These are phyloP conservation scores for Colletotrichum kahawae DNA, from an alignment of 2,329 filamentous ascomycete genomes.

Conservation along the genomic window DNA sequence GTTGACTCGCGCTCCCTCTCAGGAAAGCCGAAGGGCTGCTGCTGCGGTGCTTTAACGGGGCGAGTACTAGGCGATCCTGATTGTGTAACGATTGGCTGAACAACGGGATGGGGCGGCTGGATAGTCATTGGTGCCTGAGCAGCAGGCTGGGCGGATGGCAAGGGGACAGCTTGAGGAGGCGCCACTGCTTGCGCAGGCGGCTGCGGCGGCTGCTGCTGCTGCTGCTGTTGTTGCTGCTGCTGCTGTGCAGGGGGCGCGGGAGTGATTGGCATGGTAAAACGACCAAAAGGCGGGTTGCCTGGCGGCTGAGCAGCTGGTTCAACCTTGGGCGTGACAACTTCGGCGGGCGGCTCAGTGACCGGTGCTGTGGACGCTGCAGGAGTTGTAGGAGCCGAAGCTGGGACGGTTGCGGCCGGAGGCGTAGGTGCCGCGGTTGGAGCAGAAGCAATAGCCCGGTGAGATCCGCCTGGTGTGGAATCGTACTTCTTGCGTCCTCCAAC, in stretches of 20 bases:
- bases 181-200: slow-evolving; percentile 15
- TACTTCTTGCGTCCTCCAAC: slow-evolving; percentile 56
- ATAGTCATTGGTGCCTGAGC: slow-evolving; percentile 30
- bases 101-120: slow-evolving; percentile 38
- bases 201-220: slow-evolving; percentile 24
- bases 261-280: slow-evolving; percentile 52
- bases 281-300: slow-evolving; percentile 43
- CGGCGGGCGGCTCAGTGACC: slow-evolving; percentile 46
- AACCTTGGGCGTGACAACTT: slow-evolving; percentile 49
- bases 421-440: slow-evolving; percentile 36
- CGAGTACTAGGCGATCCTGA: slow-evolving; percentile 52
- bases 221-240: slow-evolving; percentile 24
- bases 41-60: slow-evolving; percentile 47
- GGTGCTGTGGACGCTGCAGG: slow-evolving; percentile 28
- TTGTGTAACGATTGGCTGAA: slow-evolving; percentile 42
- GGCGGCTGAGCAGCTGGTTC: slow-evolving; percentile 41
- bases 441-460: slow-evolving; percentile 47
- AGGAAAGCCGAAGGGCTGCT: slow-evolving; percentile 45
- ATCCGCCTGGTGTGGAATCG: slow-evolving; percentile 46
- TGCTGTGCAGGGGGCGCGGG: slow-evolving; percentile 39
- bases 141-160: slow-evolving; percentile 13
- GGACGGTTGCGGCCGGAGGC: neutral
- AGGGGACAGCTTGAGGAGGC: slow-evolving; percentile 13
- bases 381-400: slow-evolving; percentile 46
- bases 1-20: slow-evolving; percentile 45